A percentile compares a stretch with the other conserved stretches of the same genome.
These are phyloP conservation scores for Patellifolia procumbens DNA, from an alignment of 179 eudicot species.

Conservation along the genomic window DNA sequence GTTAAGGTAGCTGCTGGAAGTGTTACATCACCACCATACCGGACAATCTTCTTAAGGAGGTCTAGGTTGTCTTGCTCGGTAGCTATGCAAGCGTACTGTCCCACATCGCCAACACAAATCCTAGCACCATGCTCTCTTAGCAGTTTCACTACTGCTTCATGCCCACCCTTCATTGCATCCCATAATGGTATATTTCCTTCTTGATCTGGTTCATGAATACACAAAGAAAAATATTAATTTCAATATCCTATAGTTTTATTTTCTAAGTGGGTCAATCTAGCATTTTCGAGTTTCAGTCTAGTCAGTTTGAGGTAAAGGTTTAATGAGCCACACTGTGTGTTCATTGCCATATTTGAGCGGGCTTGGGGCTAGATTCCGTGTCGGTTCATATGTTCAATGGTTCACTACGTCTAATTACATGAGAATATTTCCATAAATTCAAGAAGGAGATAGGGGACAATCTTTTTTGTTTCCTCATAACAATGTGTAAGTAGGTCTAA, in stretches of 20 bases:
- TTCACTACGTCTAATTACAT: background rate
- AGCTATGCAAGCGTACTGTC: conserved; percentile 67
- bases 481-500: background rate
- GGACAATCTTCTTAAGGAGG: conserved; percentile 56
- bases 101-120: conserved; percentile 63
- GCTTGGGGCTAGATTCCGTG: no score
- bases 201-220: conserved; percentile 40
- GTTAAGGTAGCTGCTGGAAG: conserved; percentile 24
- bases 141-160: conserved; percentile 47
- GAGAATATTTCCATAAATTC: no score
- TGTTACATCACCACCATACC: conserved; percentile 60
- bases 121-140: conserved; percentile 57
- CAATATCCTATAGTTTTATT: background rate
- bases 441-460: no score
- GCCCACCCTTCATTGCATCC: conserved; percentile 75
- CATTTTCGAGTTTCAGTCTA: no score
- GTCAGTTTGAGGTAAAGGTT: no score
- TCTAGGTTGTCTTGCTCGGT: conserved; percentile 55
- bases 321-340: no score
- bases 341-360: no score
- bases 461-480: background rate
- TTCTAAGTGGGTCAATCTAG: no score
- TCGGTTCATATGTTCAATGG: no score
- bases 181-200: conserved; percentile 85
- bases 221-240: background rate